Percentiles rank a stretch among this genome's conserved stretches.
Evolutionary conservation across 805 yeast species (phyloP).

Genomic region (Metschnikowia vanudenii): DNA sequence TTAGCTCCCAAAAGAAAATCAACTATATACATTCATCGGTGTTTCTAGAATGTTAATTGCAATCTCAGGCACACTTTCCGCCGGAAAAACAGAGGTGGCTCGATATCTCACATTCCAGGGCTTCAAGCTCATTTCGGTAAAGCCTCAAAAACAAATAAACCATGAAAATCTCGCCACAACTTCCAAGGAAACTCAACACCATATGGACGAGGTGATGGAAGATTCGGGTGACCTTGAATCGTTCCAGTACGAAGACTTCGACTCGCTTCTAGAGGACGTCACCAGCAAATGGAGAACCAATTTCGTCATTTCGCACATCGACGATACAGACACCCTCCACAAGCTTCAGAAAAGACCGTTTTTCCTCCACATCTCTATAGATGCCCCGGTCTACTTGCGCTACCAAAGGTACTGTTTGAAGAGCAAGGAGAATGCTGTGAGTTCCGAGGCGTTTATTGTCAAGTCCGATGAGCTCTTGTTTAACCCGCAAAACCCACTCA

Average conservation of each 20-base stretch:
- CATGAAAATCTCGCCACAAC: too few species aligned
- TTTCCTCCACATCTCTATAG: conserved; percentile 74
- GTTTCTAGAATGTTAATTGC: conserved; percentile 60
- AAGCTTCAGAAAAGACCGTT: conserved; percentile 69
- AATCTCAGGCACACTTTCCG: conserved; percentile 63
- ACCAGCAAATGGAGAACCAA: conserved; percentile 66
- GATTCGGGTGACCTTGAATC: conserved; percentile 8
- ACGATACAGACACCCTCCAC: conserved; percentile 41
- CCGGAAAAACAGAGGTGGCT: conserved; percentile 67
- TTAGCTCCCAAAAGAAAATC: background rate
- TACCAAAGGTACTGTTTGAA: conserved; percentile 31
- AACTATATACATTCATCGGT: background rate
- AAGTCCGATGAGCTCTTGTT: conserved; percentile 39
- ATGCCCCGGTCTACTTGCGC: conserved; percentile 63
- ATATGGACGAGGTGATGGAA: too few species aligned
- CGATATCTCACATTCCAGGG: conserved; percentile 56
- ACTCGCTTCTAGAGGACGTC: conserved; percentile 54
- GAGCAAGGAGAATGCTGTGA: conserved; percentile 9
- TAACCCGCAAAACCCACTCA: conserved; percentile 48
- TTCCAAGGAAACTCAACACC: too few species aligned
- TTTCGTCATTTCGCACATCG: conserved; percentile 57
- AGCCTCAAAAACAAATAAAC: background rate
- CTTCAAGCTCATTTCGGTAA: conserved; percentile 35
- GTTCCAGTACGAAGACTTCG: conserved; percentile 37
- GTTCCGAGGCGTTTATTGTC: conserved; percentile 38